phyloP scores from a whole-genome alignment of 2,329 filamentous ascomycete genomes.

The Cyphellophora europaea region DNA sequence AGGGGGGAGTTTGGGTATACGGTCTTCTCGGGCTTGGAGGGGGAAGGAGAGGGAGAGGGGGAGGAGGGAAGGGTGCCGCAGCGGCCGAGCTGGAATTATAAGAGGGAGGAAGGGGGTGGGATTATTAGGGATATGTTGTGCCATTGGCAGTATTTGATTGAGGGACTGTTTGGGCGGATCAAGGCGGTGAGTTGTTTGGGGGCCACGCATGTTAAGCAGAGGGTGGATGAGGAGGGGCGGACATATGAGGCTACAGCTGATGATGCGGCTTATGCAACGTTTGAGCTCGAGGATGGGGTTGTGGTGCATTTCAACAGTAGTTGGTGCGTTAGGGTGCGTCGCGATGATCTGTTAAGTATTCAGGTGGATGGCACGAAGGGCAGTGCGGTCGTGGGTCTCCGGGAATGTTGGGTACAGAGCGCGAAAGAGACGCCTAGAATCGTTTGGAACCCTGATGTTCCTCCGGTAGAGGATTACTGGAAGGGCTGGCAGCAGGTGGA shows the following conservation, averaged over 20 bases:
- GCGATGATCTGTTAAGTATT: conserved; percentile 2
- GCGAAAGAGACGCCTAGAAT: conserved; percentile 1
- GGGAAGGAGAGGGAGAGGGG: not conserved
- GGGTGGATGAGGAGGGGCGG: conserved; percentile 2
- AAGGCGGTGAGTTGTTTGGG: conserved; percentile 2
- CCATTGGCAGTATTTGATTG: conserved; percentile 4
- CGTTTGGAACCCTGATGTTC: conserved; percentile 3
- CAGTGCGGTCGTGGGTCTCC: conserved; percentile 2
- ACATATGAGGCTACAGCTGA: conserved; percentile 2
- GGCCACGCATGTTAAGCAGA: conserved; percentile 2
- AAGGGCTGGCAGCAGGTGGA: conserved; percentile 1
- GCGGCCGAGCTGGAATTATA: conserved; percentile 4
- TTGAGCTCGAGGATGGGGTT: conserved; percentile 2
- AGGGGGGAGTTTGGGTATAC: conserved; percentile 4
- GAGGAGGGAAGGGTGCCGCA: conserved; percentile 1
- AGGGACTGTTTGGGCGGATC: conserved; percentile 3
- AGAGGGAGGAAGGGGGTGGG: conserved; percentile 2
- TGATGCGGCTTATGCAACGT: conserved; percentile 3
- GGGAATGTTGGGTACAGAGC: conserved; percentile 1
- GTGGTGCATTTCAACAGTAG: conserved; percentile 3
- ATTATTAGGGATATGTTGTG: conserved; percentile 5
- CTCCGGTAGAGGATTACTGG: not conserved
- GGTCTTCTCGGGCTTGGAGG: conserved; percentile 1
- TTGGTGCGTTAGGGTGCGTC: conserved; percentile 2
- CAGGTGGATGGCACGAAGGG: conserved; percentile 4